These are phyloP conservation scores for Arachnopeziza araneosa DNA, from an alignment of 2,329 filamentous ascomycete genomes.

Conservation along the genomic window DNA sequence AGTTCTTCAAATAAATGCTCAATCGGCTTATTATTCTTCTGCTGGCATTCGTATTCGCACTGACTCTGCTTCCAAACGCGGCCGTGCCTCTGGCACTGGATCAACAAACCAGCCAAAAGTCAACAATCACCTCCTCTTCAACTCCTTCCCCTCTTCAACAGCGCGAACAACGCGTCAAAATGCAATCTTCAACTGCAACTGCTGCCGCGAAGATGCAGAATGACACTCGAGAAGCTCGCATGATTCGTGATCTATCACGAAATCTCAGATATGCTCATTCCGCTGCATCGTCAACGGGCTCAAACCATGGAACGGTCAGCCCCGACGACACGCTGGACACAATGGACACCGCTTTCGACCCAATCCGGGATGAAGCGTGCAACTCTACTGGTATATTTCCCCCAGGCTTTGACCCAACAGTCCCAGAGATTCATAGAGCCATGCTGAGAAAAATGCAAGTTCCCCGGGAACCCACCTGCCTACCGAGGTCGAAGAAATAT, in stretches of 20 bases:
- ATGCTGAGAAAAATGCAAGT: background rate
- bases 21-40: too few species aligned
- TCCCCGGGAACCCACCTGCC: background rate
- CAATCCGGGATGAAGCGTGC: background rate
- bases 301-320: conserved; percentile 2
- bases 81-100: too few species aligned
- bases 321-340: background rate
- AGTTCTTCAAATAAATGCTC: too few species aligned
- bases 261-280: background rate
- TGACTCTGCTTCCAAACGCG: too few species aligned
- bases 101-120: too few species aligned
- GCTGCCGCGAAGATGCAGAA: background rate
- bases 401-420: background rate
- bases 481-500: conserved; percentile 26
- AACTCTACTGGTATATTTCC: conserved; percentile 1
- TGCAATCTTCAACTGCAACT: background rate
- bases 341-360: background rate
- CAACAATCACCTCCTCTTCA: too few species aligned
- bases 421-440: background rate
- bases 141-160: too few species aligned
- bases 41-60: too few species aligned
- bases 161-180: background rate
- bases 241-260: background rate
- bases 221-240: background rate
- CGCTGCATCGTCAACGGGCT: conserved; percentile 3